Evolutionary conservation across 257 asterid genomes (phyloP), one percentile per base, ranked within the genome.

Genomic region (Solanum stenotomum): DNA sequence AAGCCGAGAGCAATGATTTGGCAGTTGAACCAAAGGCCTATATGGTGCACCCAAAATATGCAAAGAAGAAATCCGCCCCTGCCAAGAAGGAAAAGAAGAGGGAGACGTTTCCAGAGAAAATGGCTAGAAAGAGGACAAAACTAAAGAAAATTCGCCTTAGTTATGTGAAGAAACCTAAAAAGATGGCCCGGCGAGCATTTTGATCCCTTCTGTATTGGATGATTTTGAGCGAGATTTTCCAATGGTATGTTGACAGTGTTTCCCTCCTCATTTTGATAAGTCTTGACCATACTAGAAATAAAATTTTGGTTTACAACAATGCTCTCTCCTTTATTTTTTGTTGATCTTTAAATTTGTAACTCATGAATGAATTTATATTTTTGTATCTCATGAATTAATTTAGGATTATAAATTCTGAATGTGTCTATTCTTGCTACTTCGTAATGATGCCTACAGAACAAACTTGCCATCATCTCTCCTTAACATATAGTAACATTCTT

Each of bases 21-120:
- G 87, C 91, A 25, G 93, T 97, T 46, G 95, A 93, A 90, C 94
- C 93, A 0, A 97, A 93, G 93, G 86, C 93, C 10, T 96, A 94
- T 91, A 93, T 89, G 91, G 91, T 95, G 89, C 96, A 95, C 89
- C 98, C 98, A 34, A 92, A 96, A 46, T 94, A 94, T 89, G 96
- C 31, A 35, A 93, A 94, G 95, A 93, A 95, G 93, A 94, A 96
- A 88, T 61, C 93, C 18, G 87, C 89, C 49, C 85, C 87, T 20
- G 96, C 84, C 89, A 96, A 95, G 93, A 94, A 94, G 96, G 96
- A 91, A 92, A 97, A 94, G 96, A 96, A 92, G 86, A 89, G 98
- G 91, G 96, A 93, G 90, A 97, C 99, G 0, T 87, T 97, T 68
- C 98, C 99, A 8, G 99, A 97, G 94, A 97, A 96, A 92, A 97